Conservation (phyloP, 2,329 filamentous ascomycete species). For the Macroventuria anomochaeta region DNA sequence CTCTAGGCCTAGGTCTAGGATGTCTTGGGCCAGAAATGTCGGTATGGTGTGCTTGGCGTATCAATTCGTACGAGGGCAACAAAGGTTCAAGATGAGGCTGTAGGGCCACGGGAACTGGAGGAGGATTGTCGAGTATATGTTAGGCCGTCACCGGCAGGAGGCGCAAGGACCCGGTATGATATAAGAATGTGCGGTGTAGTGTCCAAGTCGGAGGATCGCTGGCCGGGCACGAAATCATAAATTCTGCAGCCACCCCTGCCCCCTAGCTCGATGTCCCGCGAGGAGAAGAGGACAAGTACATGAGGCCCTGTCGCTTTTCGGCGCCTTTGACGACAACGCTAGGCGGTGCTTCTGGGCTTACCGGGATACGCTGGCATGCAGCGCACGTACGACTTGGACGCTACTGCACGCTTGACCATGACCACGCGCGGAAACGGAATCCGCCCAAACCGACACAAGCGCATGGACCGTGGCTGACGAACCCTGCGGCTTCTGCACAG, state of each 20-base stretch:
- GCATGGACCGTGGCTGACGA: conserved; percentile 25
- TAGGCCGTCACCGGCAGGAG: conserved; percentile 28
- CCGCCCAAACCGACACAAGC: conserved; percentile 32
- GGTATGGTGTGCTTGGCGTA: conserved; percentile 3
- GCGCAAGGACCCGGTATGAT: conserved; percentile 38
- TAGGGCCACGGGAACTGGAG: conserved; percentile 8
- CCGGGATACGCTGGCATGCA: conserved; percentile 24
- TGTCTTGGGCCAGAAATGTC: conserved; percentile 1
- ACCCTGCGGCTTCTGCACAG: conserved; percentile 25
- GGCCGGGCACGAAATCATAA: conserved; percentile 39
- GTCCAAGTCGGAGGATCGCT: conserved; percentile 31
- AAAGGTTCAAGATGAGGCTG: conserved; percentile 23
- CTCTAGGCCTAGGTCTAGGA: conserved; percentile 4
- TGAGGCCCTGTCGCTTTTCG: conserved; percentile 29
- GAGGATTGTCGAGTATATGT: conserved; percentile 21
- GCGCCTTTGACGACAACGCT: conserved; percentile 27
- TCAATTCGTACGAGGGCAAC: neutral
- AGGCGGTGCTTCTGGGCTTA: conserved; percentile 22
- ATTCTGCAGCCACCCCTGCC: conserved; percentile 29
- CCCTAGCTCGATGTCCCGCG: conserved; percentile 35
- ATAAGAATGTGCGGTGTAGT: conserved; percentile 44
- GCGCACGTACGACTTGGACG: conserved; percentile 22
- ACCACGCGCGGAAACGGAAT: conserved; percentile 41
- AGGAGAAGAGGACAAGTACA: conserved; percentile 34
- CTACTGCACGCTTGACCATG: conserved; percentile 34